These are phyloP conservation scores for Fragilariopsis cylindrus DNA, from an alignment of 108 stramenopile species.

Conservation along the genomic window DNA sequence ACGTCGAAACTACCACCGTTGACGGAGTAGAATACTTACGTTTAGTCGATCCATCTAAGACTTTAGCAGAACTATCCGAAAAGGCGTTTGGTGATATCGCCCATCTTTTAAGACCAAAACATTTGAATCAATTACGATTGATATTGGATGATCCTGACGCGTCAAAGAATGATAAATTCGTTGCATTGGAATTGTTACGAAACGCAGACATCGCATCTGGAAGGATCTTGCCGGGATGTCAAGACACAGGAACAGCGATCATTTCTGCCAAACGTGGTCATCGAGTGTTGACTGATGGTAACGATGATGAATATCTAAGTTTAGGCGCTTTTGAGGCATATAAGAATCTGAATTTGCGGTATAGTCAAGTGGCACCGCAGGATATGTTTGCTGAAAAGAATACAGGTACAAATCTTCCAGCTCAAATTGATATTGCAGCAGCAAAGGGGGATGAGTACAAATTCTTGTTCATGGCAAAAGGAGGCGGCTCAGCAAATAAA, in stretches of 20 bases:
- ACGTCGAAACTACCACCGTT: slow-evolving; percentile 51
- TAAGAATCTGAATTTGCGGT: slow-evolving; percentile 87
- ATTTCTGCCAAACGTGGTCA: slow-evolving; percentile 92
- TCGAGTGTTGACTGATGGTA: slow-evolving; percentile 91
- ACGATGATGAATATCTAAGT: slow-evolving; percentile 89
- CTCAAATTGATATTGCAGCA: slow-evolving; percentile 92
- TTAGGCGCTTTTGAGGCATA: slow-evolving; percentile 92
- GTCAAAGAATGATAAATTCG: slow-evolving; percentile 93
- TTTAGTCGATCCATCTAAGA: slow-evolving; percentile 46
- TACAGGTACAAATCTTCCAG: slow-evolving; percentile 93
- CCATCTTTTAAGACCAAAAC: slow-evolving; percentile 89
- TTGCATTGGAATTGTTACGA: slow-evolving; percentile 93
- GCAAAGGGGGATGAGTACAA: slow-evolving; percentile 85
- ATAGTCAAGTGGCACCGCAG: slow-evolving; percentile 92
- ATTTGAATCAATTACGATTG: slow-evolving; percentile 87
- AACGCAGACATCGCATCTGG: slow-evolving; percentile 95
- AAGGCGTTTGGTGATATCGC: slow-evolving; percentile 90
- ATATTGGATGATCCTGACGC: slow-evolving; percentile 95
- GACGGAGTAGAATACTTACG: slow-evolving; percentile 61
- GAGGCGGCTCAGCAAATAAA: slow-evolving; percentile 96
- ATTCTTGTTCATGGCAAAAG: slow-evolving; percentile 96
- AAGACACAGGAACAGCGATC: slow-evolving; percentile 97
- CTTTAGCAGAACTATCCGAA: slow-evolving; percentile 60
- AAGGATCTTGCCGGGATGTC: slow-evolving; percentile 90
- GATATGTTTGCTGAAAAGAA: slow-evolving; percentile 95